Conservation (phyloP, 2,329 filamentous ascomycete genomes). For the Scytalidium lignicola region DNA sequence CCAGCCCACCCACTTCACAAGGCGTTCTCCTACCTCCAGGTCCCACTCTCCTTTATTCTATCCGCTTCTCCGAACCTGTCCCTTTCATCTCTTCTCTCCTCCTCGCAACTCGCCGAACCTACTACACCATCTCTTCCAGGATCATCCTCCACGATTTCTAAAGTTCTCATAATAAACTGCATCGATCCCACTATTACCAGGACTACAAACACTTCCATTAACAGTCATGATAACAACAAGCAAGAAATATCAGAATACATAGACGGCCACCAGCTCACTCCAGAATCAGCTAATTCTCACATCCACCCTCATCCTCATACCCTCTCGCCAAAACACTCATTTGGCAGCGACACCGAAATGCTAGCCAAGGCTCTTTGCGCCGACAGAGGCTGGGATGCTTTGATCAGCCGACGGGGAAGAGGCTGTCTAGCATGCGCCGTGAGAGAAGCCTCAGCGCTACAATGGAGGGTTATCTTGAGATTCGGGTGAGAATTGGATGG, state of each 20-base stretch:
- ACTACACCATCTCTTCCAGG: constrained; percentile 13
- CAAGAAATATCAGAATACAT: constrained; percentile 8
- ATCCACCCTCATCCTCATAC: background rate
- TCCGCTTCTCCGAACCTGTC: constrained; percentile 13
- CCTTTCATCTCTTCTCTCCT: constrained; percentile 20
- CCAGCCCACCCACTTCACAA: constrained; percentile 60
- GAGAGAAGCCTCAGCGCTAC: constrained; percentile 66
- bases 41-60: constrained; percentile 54
- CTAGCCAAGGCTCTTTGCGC: constrained; percentile 69
- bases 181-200: constrained; percentile 24
- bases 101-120: constrained; percentile 8
- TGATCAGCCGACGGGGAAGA: constrained; percentile 61
- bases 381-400: constrained; percentile 67
- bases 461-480: constrained; percentile 50
- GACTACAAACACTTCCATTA: background rate
- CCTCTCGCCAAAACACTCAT: constrained; percentile 3
- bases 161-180: constrained; percentile 58
- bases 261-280: background rate
- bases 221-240: background rate
- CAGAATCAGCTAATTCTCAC: background rate
- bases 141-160: constrained; percentile 28
- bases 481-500: constrained; percentile 6
- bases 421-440: constrained; percentile 72
- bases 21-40: constrained; percentile 53
- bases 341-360: constrained; percentile 61